Evolutionary conservation across 2,329 filamentous ascomycete species (phyloP), one percentile per base, ranked within the genome.

Genomic region (Nemania diffusa): DNA sequence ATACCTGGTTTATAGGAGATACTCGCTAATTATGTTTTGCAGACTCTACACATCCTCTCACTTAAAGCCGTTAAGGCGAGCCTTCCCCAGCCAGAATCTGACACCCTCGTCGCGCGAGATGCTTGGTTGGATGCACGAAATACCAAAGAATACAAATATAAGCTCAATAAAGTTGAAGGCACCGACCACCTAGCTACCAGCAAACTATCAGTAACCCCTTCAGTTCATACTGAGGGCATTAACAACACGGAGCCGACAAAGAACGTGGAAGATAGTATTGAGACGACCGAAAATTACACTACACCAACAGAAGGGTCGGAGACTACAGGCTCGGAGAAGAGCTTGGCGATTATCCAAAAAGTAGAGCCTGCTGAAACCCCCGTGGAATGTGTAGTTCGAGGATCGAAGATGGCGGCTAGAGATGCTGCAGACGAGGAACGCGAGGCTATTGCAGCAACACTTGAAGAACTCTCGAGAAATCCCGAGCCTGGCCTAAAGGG

Each of bases 381-480:
- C 1, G 42, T 32, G 24, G n/a, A 59, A 20, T 5, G 2, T 9
- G 32, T 20, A 2, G 13, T 13, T 15, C 4, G 13, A 17, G 29
- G 2, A 44, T 24, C 1, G 11, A 2, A 32, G 24, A 32, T 7
- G 1, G n/a, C 24, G 17, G 37, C 17, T 58, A 20, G 17, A 20
- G 34, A 29, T n/a, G 3, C 4, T 29, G 8, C 11, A 27, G 22
- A 27, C 15, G 57, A 60, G 53, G 56, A 59, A 26, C 48, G 20
- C 6, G 4, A 55, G 4, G 62, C 62, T 8, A 40, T 64, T 37
- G 22, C 40, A 50, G 17, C 61, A 20, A 57, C 6, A 4, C 53
- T 63, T 9, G 8, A 57, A 34, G 61, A 63, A 42, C 53, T 63
- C 13, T 57, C 44, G 13, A n/a, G 34, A 37, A 63, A 57, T 9